Conservation (phyloP, 257 asterid genomes). For the Scutellaria barbata region DNA sequence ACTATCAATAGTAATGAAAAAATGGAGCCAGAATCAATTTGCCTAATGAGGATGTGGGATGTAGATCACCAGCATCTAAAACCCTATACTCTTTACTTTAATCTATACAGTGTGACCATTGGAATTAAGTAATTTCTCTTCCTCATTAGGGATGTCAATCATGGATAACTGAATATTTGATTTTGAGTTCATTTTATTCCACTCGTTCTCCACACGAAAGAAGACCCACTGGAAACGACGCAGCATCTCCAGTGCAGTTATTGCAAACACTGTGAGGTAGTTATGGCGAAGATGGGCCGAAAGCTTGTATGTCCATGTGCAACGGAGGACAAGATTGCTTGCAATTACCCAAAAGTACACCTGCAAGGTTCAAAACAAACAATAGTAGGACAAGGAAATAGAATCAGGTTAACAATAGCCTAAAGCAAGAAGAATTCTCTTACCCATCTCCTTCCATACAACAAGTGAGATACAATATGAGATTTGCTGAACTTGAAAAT, state of each 20-base stretch:
- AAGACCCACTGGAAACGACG: conserved; percentile 96
- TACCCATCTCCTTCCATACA: conserved; percentile 93
- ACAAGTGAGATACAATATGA: conserved; percentile 56
- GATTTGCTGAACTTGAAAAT: conserved; percentile 92
- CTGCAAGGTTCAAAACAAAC: conserved; percentile 46
- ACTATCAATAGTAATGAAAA: conserved; percentile 23
- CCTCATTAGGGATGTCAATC: conserved; percentile 62
- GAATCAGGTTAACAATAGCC: not conserved
- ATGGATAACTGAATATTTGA: conserved; percentile 53
- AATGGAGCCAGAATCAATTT: conserved; percentile 30
- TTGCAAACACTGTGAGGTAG: conserved; percentile 70
- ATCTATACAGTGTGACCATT: conserved; percentile 65
- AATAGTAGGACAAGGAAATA: not conserved
- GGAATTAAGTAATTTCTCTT: conserved; percentile 67
- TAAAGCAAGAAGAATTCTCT: conserved; percentile 33
- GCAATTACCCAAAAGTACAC: conserved; percentile 86
- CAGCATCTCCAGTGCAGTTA: conserved; percentile 78
- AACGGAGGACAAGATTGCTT: conserved; percentile 83
- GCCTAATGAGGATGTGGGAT: conserved; percentile 28
- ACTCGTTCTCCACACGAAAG: conserved; percentile 94
- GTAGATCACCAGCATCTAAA: conserved; percentile 36
- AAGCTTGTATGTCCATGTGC: conserved; percentile 97
- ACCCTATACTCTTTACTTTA: conserved; percentile 13
- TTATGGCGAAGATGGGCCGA: conserved; percentile 98
- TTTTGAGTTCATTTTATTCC: conserved; percentile 71